Conservation (phyloP, 2,329 filamentous ascomycete species). For the Colletotrichum liaoningense region DNA sequence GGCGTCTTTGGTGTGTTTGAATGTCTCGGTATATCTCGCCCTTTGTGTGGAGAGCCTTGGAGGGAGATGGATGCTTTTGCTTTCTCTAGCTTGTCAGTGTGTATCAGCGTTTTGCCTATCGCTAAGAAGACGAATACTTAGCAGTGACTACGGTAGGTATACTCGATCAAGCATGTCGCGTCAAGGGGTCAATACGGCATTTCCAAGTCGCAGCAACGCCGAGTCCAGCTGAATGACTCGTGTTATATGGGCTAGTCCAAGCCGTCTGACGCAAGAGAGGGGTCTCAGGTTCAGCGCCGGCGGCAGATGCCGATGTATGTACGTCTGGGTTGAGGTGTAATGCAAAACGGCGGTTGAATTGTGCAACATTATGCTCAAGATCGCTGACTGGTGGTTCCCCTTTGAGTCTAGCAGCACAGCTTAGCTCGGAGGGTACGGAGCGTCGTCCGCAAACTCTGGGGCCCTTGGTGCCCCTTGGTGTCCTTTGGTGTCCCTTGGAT, state of each 20-base stretch:
- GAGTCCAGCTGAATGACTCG: background rate
- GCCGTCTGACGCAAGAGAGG: background rate
- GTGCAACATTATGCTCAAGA: background rate
- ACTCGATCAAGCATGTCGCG: no score
- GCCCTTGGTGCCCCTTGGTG: background rate
- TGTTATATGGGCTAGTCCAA: background rate
- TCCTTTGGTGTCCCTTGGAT: no score
- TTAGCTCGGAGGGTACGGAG: background rate
- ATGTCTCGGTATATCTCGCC: background rate
- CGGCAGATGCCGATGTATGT: background rate
- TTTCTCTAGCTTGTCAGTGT: background rate
- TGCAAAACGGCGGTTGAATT: background rate
- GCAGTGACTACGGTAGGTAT: background rate
- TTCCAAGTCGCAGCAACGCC: background rate
- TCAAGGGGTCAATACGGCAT: background rate
- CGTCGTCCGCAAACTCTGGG: background rate
- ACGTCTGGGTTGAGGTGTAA: background rate
- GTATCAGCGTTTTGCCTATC: no score
- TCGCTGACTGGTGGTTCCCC: background rate
- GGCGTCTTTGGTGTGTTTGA: background rate
- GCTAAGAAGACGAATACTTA: background rate
- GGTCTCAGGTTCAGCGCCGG: no score
- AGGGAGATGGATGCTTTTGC: background rate
- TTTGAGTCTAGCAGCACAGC: background rate
- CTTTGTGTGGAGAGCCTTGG: background rate